Conservation (phyloP, 495 filamentous ascomycete genomes). For the Amorphotheca resinae region DNA sequence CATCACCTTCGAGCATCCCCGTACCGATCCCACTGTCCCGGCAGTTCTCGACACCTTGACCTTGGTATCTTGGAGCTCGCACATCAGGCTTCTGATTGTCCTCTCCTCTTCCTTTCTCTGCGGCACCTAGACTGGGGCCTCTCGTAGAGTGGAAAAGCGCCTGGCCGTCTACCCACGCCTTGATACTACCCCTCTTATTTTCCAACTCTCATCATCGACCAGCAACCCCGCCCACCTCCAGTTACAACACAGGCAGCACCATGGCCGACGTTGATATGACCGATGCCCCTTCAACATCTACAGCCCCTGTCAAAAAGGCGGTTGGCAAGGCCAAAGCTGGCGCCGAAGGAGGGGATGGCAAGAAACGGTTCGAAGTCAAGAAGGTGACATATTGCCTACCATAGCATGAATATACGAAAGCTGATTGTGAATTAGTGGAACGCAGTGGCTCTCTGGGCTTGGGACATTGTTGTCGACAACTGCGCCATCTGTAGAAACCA, state of each 20-base stretch:
- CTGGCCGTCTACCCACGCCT: too few relatives aligned
- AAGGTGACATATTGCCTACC: slow-evolving; percentile 48
- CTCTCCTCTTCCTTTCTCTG: background rate
- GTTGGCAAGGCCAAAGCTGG: slow-evolving; percentile 41
- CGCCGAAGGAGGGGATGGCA: slow-evolving; percentile 48
- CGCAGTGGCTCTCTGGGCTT: slow-evolving; percentile 97
- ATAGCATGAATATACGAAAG: background rate
- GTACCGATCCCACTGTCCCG: background rate
- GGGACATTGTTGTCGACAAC: slow-evolving; percentile 99
- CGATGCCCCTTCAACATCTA: slow-evolving; percentile 52
- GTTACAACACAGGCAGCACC: slow-evolving; percentile 14
- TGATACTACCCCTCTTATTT: background rate
- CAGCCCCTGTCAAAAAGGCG: slow-evolving; percentile 44
- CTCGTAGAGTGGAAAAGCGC: background rate
- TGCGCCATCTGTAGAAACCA: slow-evolving; percentile 99
- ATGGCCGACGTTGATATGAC: slow-evolving; percentile 99
- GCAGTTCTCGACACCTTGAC: background rate
- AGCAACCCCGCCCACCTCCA: slow-evolving; percentile 12
- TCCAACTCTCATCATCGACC: background rate
- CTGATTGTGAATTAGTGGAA: slow-evolving; percentile 61
- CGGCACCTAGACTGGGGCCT: background rate
- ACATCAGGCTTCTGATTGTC: background rate
- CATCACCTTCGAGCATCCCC: background rate
- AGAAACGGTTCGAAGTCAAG: slow-evolving; percentile 96
- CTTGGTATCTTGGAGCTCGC: background rate